Percentiles rank a stretch among this genome's conserved stretches.
Evolutionary conservation across 2,329 filamentous ascomycete genomes (phyloP).

Genomic region (Hirsutella thompsonii): DNA sequence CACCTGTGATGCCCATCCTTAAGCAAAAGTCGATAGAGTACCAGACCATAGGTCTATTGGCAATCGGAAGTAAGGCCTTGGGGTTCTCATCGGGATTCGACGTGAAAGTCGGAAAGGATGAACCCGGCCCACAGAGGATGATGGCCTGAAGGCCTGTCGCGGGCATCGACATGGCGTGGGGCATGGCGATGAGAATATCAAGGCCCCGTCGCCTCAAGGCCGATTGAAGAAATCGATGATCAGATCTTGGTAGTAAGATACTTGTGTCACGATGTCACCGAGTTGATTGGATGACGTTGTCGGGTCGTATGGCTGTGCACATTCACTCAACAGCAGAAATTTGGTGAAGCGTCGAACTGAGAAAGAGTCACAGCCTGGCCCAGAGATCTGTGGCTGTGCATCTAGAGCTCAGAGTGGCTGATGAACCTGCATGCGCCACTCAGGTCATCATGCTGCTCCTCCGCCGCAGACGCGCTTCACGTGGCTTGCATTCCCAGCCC

Average conservation of each 20-base stretch:
- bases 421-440: too few relatives aligned
- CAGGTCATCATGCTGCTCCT: not conserved
- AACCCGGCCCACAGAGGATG: constrained; percentile 72
- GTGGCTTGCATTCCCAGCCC: not conserved
- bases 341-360: not conserved
- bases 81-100: constrained; percentile 68
- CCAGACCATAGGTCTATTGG: constrained; percentile 82
- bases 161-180: constrained; percentile 61
- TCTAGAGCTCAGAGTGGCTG: too few relatives aligned
- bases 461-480: not conserved
- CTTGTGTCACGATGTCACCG: too few relatives aligned
- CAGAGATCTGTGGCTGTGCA: too few relatives aligned
- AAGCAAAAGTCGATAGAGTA: constrained; percentile 80
- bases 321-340: too few relatives aligned
- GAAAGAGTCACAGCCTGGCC: constrained; percentile 4
- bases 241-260: too few relatives aligned
- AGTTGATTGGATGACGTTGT: not conserved
- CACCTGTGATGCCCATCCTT: constrained; percentile 64
- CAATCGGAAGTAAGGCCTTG: constrained; percentile 71
- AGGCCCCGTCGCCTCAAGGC: too few relatives aligned
- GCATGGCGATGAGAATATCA: constrained; percentile 35
- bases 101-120: constrained; percentile 72
- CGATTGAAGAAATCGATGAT: too few relatives aligned
- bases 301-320: too few relatives aligned
- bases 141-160: constrained; percentile 69